These are phyloP conservation scores for Domatiomyces catenatus DNA, from an alignment of 2,329 filamentous ascomycete genomes.

Conservation along the genomic window DNA sequence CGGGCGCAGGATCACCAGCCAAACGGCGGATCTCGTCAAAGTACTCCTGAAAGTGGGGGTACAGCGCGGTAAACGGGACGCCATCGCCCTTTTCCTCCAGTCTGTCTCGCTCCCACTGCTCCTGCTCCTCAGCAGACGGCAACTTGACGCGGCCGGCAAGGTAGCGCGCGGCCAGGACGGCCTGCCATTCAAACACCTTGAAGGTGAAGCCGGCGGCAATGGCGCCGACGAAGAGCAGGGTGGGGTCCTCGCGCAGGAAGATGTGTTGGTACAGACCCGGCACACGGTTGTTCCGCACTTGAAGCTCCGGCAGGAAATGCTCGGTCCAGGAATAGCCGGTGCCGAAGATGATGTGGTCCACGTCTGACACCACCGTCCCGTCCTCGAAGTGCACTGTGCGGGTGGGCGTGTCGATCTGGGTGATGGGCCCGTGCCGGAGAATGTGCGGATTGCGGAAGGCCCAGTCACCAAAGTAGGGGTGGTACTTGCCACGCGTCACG, in stretches of 20 bases:
- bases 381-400: conserved; percentile 42
- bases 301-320: conserved; percentile 40
- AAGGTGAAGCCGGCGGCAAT: conserved; percentile 37
- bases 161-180: conserved; percentile 44
- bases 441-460: conserved; percentile 50
- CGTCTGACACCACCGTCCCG: conserved; percentile 35
- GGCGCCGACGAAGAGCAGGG: conserved; percentile 36
- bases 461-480: conserved; percentile 42
- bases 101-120: conserved; percentile 41
- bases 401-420: conserved; percentile 26
- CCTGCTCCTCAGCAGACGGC: conserved; percentile 35
- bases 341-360: conserved; percentile 50
- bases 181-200: conserved; percentile 55
- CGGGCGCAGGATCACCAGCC: conserved; percentile 27
- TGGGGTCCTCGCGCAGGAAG: conserved; percentile 36
- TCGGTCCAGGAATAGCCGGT: conserved; percentile 47
- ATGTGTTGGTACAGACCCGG: conserved; percentile 37
- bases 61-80: conserved; percentile 39
- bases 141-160: conserved; percentile 39
- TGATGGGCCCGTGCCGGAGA: conserved; percentile 39
- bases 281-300: conserved; percentile 37
- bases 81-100: conserved; percentile 37
- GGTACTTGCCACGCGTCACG: conserved; percentile 38
- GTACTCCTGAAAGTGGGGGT: conserved; percentile 49
- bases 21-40: conserved; percentile 38